Evolutionary conservation across 305 asterid species (phyloP).

Genomic region (Stenogyne calaminthoides): DNA sequence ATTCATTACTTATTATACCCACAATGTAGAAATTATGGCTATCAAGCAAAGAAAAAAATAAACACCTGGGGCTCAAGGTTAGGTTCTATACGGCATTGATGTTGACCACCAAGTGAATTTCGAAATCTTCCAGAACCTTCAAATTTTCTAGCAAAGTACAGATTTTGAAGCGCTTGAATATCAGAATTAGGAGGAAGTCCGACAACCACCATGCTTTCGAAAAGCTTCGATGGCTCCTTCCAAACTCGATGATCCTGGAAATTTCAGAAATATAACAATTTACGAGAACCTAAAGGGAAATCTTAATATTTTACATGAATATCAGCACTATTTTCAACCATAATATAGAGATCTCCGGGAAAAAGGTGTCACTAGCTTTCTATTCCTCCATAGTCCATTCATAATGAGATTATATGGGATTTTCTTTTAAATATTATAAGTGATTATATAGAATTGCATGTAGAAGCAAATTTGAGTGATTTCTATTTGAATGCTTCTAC

Average conservation of each 20-base stretch:
- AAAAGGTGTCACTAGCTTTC: constrained; percentile 13
- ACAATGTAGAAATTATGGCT: constrained; percentile 7
- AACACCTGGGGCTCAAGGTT: constrained; percentile 97
- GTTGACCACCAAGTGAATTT: constrained; percentile 72
- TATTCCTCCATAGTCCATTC: not conserved
- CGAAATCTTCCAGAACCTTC: constrained; percentile 91
- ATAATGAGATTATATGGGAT: not conserved
- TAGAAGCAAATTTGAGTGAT: too few relatives aligned
- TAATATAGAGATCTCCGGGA: not conserved
- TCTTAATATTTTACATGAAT: constrained; percentile 1
- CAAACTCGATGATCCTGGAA: constrained; percentile 92
- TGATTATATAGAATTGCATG: too few relatives aligned
- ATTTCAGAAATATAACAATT: constrained; percentile 41
- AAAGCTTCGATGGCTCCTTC: constrained; percentile 86
- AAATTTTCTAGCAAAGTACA: constrained; percentile 75
- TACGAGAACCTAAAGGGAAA: constrained; percentile 31
- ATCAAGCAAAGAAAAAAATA: not conserved
- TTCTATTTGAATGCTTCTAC: too few relatives aligned
- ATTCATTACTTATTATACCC: not conserved
- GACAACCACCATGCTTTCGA: constrained; percentile 96
- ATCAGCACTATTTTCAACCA: not conserved
- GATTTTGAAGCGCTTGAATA: constrained; percentile 84
- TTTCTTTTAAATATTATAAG: too few relatives aligned
- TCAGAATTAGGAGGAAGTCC: constrained; percentile 97
- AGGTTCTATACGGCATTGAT: constrained; percentile 91